Percentiles rank a stretch among this genome's conserved stretches.
Conservation (phyloP, 805 yeast species). For the Teunomyces tritomae region DNA sequence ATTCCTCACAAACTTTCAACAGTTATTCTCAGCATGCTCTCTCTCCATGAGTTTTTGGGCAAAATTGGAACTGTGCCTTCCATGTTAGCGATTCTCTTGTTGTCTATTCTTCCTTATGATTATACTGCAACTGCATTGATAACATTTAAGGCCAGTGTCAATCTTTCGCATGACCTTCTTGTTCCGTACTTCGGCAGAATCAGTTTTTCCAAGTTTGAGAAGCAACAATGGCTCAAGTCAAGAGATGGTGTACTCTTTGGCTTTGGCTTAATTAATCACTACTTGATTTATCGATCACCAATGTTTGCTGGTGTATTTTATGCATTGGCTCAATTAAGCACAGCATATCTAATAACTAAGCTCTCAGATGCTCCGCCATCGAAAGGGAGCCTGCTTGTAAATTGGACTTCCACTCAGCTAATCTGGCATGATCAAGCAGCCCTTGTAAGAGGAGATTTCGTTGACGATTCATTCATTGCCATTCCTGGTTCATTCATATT, state of each 20-base stretch:
- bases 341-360: constrained; percentile 54
- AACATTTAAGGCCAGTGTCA: constrained; percentile 46
- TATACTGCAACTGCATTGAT: constrained; percentile 37
- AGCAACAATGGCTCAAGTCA: constrained; percentile 48
- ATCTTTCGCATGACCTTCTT: constrained; percentile 45
- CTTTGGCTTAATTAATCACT: constrained; percentile 48
- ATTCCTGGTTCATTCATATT: constrained; percentile 21
- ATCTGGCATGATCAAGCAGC: constrained; percentile 27
- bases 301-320: constrained; percentile 46
- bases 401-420: constrained; percentile 32
- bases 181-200: constrained; percentile 49
- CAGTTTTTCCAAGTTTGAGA: constrained; percentile 42
- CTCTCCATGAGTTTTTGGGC: constrained; percentile 43
- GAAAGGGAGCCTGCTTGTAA: constrained; percentile 19
- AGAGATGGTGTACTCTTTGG: constrained; percentile 58
- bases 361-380: constrained; percentile 46
- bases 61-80: constrained; percentile 49
- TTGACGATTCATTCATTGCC: constrained; percentile 23
- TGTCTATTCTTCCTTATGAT: constrained; percentile 34
- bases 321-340: constrained; percentile 52
- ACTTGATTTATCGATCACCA: constrained; percentile 40
- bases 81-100: constrained; percentile 29
- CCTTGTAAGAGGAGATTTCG: constrained; percentile 21
- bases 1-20: constrained; percentile 30
- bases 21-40: constrained; percentile 38